phyloP scores from a whole-genome alignment of 805 yeast genomes.

The Pichia scutulata region DNA sequence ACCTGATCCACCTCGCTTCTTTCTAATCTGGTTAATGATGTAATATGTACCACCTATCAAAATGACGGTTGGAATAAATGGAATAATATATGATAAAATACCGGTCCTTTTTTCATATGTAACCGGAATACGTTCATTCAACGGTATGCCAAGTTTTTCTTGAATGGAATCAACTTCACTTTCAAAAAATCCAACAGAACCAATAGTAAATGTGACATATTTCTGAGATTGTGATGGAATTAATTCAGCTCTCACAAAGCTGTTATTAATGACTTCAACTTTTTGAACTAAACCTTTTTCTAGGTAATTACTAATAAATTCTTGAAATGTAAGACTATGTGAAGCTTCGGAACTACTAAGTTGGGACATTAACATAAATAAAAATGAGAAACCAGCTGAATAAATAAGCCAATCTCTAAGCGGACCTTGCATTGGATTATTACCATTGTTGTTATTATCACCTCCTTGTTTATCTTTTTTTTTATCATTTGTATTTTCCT shows the following conservation, averaged over 20 bases:
- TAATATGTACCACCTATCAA: slow-evolving; percentile 86
- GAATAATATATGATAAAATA: slow-evolving; percentile 52
- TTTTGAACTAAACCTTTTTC: slow-evolving; percentile 71
- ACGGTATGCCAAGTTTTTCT: slow-evolving; percentile 54
- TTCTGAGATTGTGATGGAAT: slow-evolving; percentile 23
- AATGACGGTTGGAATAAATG: slow-evolving; percentile 81
- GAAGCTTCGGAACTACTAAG: slow-evolving; percentile 12
- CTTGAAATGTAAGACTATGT: slow-evolving; percentile 76
- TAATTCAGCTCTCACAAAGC: slow-evolving; percentile 59
- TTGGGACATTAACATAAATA: slow-evolving; percentile 12
- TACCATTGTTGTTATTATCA: slow-evolving; percentile 12
- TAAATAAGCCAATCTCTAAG: slow-evolving; percentile 25
- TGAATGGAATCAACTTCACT: slow-evolving; percentile 70
- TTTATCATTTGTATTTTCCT: not conserved
- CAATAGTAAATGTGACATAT: slow-evolving; percentile 60
- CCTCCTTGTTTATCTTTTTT: slow-evolving; percentile 8
- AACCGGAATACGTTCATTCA: slow-evolving; percentile 70
- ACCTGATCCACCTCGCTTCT: slow-evolving; percentile 37
- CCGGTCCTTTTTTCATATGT: slow-evolving; percentile 68
- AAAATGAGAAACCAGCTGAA: slow-evolving; percentile 19
- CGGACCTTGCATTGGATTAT: slow-evolving; percentile 6
- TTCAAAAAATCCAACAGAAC: slow-evolving; percentile 85
- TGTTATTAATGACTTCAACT: slow-evolving; percentile 69
- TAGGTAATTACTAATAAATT: slow-evolving; percentile 67
- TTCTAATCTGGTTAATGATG: slow-evolving; percentile 32